Conservation (phyloP, 768 basidiomycete species). For the Russula ochroleuca region DNA sequence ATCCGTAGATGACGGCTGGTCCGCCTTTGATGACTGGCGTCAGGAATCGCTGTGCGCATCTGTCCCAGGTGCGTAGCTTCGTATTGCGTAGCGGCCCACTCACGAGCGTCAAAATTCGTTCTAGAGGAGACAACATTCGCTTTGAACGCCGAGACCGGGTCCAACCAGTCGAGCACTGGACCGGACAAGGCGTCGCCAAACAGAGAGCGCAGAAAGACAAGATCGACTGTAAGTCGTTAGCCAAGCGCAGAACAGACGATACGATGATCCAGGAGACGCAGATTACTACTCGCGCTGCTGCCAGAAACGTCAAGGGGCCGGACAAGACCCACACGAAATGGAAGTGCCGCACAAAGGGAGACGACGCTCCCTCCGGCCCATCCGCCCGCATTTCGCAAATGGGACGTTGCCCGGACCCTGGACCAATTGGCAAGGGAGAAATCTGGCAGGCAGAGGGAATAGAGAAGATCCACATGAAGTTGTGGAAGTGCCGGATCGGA, state of each 20-base stretch:
- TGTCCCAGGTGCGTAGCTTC: neutral
- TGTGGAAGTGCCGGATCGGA: constrained; percentile 23
- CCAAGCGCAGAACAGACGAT: neutral
- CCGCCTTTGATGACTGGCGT: neutral
- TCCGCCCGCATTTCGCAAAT: constrained; percentile 8
- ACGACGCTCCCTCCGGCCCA: constrained; percentile 1
- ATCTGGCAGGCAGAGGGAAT: constrained; percentile 12
- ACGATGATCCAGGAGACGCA: constrained; percentile 14
- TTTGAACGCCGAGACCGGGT: neutral
- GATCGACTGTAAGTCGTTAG: constrained; percentile 16
- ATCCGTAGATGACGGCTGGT: neutral
- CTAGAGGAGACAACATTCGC: neutral
- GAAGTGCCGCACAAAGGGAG: constrained; percentile 14
- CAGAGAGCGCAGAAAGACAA: constrained; percentile 4
- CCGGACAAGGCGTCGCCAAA: neutral
- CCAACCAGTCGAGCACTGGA: neutral
- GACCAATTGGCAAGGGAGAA: constrained; percentile 2
- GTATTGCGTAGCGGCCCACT: neutral
- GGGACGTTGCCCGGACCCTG: constrained; percentile 4
- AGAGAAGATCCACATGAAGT: constrained; percentile 16
- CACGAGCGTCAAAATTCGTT: neutral
- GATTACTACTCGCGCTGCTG: constrained; percentile 1
- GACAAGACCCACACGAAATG: constrained; percentile 21
- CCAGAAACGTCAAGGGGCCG: constrained; percentile 16
- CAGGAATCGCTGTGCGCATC: neutral